Evolutionary conservation across 441 rosid species (phyloP), one percentile per base, ranked within the genome.

Genomic region (Euphorbia celastroides): DNA sequence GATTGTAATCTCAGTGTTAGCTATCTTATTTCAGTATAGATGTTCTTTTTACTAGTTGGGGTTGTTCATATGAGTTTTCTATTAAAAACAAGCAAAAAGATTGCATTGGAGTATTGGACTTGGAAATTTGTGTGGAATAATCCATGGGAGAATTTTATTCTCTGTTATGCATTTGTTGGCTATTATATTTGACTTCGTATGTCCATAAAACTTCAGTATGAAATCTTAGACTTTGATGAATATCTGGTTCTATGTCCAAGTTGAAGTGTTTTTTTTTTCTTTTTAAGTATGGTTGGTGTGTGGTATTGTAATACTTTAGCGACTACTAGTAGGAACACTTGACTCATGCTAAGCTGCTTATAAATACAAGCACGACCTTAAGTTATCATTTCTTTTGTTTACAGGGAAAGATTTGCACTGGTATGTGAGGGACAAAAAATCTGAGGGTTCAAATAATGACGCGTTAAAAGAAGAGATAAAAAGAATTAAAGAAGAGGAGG

Each of bases 331-430:
- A 27, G 20, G n/a, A 26, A 2, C 23, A 32, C 56, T 30, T 26
- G 30, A 19, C 14, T 9, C 17, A 20, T 48, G 19, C n/a, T n/a
- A n/a, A n/a, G n/a, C n/a, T n/a, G n/a, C 6, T 50, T n/a, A 36
- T 60, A 13, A 59, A 22, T 17, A 17, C 11, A 27, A 66, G 28
- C 62, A 51, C 27, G 8, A 23, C 32, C 32, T 17, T 63, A 56
- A n/a, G 13, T 44, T 13, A 30, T 13, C 25, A 8, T 25, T 65
- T 64, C 55, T 16, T 52, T 30, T 58, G 25, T 25, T 22, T 19
- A 57, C 77, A 93, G 99, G 99, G 67, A 94, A 92, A 82, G 99
- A 94, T 86, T 86, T 89, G 51, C 79, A 86, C 72, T 94, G 99
- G 99, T 94, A 92, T 70, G 60, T 87, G 31, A 88, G 79, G 75